Evolutionary conservation across 2,329 filamentous ascomycete genomes (phyloP).

Genomic region (Tympanopsis confertula): DNA sequence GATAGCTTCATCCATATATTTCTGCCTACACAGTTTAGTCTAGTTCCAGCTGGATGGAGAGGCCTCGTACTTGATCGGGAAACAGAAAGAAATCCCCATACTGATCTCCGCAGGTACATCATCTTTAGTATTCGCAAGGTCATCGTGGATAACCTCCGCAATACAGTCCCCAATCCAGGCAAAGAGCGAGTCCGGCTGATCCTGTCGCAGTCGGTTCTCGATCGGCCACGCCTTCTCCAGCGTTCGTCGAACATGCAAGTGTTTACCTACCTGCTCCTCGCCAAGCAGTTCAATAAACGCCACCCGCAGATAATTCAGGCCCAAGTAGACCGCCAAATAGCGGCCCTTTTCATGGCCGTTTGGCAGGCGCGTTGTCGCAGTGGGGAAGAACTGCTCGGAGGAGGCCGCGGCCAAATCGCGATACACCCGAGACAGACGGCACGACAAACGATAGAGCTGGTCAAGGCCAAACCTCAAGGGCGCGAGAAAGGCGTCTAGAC

Average conservation of each 20-base stretch:
- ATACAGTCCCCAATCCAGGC: slow-evolving; percentile 26
- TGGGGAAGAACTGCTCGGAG: slow-evolving; percentile 31
- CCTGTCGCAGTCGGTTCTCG: slow-evolving; percentile 38
- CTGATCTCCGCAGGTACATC: background rate
- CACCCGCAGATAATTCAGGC: slow-evolving; percentile 41
- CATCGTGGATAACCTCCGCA: slow-evolving; percentile 29
- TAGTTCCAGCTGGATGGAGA: background rate
- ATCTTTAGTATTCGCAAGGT: slow-evolving; percentile 25
- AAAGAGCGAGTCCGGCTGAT: slow-evolving; percentile 24
- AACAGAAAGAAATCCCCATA: background rate
- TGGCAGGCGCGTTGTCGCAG: slow-evolving; percentile 29
- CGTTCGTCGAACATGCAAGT: slow-evolving; percentile 23
- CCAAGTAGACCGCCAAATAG: slow-evolving; percentile 43
- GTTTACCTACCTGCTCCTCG: slow-evolving; percentile 20
- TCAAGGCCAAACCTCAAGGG: background rate
- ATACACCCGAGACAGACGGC: background rate
- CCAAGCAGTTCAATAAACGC: slow-evolving; percentile 40
- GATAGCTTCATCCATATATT: background rate
- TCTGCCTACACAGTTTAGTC: background rate
- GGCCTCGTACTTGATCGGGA: background rate
- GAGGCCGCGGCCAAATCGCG: slow-evolving; percentile 27
- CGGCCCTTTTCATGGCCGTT: slow-evolving; percentile 39
- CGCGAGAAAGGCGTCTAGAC: no score
- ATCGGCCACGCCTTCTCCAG: slow-evolving; percentile 40
- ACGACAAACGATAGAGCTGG: background rate